These are phyloP conservation scores for Xanthoparmelia taractica DNA, from an alignment of 495 filamentous ascomycete genomes.

Conservation along the genomic window DNA sequence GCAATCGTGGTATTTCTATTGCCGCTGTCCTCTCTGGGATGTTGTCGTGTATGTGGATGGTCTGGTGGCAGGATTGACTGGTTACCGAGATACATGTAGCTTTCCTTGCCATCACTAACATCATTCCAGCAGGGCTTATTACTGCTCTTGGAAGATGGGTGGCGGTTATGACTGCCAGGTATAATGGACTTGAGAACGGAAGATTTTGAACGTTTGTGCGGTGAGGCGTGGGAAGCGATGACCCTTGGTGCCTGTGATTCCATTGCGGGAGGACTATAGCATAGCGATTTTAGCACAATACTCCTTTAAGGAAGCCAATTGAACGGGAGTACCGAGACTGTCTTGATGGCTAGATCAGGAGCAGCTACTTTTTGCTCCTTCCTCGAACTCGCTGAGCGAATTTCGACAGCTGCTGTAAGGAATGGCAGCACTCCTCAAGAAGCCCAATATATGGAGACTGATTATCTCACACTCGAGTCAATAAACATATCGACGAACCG, in stretches of 20 bases:
- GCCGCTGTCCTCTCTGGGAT: conserved; percentile 30
- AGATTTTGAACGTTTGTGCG: conserved; percentile 24
- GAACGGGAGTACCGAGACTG: not conserved
- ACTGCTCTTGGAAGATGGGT: conserved; percentile 38
- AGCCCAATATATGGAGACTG: not conserved
- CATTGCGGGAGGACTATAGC: not conserved
- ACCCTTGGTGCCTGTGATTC: not conserved
- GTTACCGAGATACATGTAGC: conserved; percentile 13
- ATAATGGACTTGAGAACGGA: conserved; percentile 43
- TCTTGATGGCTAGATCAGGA: not conserved
- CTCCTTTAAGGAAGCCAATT: not conserved
- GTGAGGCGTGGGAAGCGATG: conserved; percentile 2
- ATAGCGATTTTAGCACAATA: not conserved
- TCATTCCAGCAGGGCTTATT: conserved; percentile 27
- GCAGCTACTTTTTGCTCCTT: not conserved
- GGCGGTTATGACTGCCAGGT: conserved; percentile 37
- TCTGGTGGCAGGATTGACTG: conserved; percentile 33
- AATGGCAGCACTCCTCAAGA: not conserved
- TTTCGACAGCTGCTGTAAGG: not conserved
- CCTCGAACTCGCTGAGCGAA: not conserved
- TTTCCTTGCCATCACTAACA: conserved; percentile 19
- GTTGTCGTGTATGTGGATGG: conserved; percentile 23
- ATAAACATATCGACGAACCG: not conserved
- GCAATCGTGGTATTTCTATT: conserved; percentile 18
- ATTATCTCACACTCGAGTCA: not conserved